Evolutionary conservation across 352 stramenopile genomes (phyloP).

Genomic region (Peronospora farinosa): DNA sequence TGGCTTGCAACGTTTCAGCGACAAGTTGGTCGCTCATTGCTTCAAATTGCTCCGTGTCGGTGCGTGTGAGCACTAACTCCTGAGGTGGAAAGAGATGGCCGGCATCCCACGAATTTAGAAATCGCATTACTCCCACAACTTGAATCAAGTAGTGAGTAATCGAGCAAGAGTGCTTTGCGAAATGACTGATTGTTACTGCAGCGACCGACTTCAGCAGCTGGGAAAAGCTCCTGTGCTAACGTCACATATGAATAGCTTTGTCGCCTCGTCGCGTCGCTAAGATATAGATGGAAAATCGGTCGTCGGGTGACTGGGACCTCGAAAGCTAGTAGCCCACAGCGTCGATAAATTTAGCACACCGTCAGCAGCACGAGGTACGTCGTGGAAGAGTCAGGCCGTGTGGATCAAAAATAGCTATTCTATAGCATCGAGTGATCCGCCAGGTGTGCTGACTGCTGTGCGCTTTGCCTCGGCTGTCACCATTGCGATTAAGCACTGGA

Average conservation of each 20-base stretch:
- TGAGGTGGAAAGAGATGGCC: slow-evolving; percentile 27
- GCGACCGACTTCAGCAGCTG: neutral
- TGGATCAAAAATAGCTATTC: neutral
- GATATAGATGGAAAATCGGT: slow-evolving; percentile 21
- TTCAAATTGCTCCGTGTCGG: slow-evolving; percentile 21
- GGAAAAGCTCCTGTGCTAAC: slow-evolving; percentile 9
- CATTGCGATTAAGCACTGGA: slow-evolving; percentile 1
- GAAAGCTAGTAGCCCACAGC: slow-evolving; percentile 4
- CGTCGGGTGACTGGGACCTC: slow-evolving; percentile 7
- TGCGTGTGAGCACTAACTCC: slow-evolving; percentile 19
- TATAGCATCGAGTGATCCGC: neutral
- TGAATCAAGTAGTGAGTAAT: neutral
- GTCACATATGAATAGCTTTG: slow-evolving; percentile 6
- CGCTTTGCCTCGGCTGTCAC: neutral
- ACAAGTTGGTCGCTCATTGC: slow-evolving; percentile 28
- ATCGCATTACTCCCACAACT: slow-evolving; percentile 13
- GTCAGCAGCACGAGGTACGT: slow-evolving; percentile 3
- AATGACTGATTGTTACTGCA: slow-evolving; percentile 9
- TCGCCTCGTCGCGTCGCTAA: slow-evolving; percentile 8
- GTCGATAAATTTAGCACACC: slow-evolving; percentile 5
- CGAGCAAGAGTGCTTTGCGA: slow-evolving; percentile 15
- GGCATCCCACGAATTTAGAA: slow-evolving; percentile 32
- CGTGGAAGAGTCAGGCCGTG: slow-evolving; percentile 10
- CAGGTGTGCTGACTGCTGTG: slow-evolving; percentile 9
- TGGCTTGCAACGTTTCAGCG: slow-evolving; percentile 28